Base-by-base conservation (phyloP, 225 moss, liverwort and hornwort genomes). In the Bryoerythrophyllum caledonicum region DNA sequence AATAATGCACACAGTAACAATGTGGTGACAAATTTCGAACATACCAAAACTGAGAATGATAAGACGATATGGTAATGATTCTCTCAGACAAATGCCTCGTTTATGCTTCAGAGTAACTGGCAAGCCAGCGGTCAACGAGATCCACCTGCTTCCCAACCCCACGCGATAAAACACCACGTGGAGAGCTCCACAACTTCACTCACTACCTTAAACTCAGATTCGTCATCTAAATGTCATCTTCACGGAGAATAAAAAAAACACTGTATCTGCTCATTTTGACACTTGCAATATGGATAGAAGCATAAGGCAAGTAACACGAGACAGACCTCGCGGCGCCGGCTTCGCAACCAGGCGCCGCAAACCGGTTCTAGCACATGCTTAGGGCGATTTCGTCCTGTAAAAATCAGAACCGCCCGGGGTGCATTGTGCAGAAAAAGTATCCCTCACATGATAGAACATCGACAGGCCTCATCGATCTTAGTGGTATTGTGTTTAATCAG, bases 381-480 rank as follows among this genome's bases (percentile, higher is more conserved):
- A 85, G 82, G 82, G 82, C 81, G 32, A 28, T 62, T 66, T 79
- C 84, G 1, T 87, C 87, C 74, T 73, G 19, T 10, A 0, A 10
- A 1, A 51, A 59, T 79, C 84, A 79, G 79, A 84, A 41, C 58
- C 63, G 81, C 87, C 87, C 87, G 84, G 87, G 84, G 84, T 81
- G 76, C 84, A 81, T 79, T 44, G 79, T 84, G 87, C 81, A 67
- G 0, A 1, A 57, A 23, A 37, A 16, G 19, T 6, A 34, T 34
- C 34, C 0, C 34, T 34, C 5, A 34, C 34, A 34, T 34, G 34
- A 34, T 14, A n/a, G 1, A 5, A 44, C 16, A 3, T 2, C 54
- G n/a, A n/a, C n/a, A 26, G 66, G 82, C 82, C 84, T 80, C 87
- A 82, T 84, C 80, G 80, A 87, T 87, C 84, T 87, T 87, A 77